Conservation (phyloP, 2,329 filamentous ascomycete genomes). For the Cladophialophora yegresii region DNA sequence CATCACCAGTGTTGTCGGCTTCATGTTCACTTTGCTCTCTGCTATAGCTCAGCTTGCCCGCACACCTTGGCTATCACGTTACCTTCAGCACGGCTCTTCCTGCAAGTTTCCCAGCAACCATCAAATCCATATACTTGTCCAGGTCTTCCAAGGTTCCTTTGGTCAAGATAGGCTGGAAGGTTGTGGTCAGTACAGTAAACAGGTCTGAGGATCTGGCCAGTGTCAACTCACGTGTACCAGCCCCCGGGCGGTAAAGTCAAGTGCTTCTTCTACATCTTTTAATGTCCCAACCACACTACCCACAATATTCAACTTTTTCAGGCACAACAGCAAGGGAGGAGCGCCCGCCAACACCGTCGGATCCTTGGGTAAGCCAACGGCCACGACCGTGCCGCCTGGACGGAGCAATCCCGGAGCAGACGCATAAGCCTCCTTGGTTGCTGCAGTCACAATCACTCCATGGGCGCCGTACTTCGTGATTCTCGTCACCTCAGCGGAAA, state of each 20-base stretch:
- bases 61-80: constrained; percentile 11
- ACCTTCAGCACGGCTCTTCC: constrained; percentile 49
- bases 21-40: not conserved
- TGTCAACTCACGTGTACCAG: constrained; percentile 40
- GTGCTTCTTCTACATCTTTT: constrained; percentile 51
- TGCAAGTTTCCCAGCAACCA: constrained; percentile 45
- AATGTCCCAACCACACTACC: constrained; percentile 48
- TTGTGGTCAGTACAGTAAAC: constrained; percentile 1
- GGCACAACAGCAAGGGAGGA: constrained; percentile 43
- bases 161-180: constrained; percentile 37
- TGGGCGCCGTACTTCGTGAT: constrained; percentile 46
- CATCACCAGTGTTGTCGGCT: not conserved
- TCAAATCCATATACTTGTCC: constrained; percentile 43
- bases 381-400: constrained; percentile 44
- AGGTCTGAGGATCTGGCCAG: not conserved
- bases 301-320: constrained; percentile 49
- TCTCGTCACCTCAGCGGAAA: constrained; percentile 41
- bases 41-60: not conserved
- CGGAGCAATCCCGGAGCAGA: constrained; percentile 40
- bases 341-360: constrained; percentile 43
- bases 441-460: constrained; percentile 44
- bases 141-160: constrained; percentile 35
- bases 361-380: constrained; percentile 43
- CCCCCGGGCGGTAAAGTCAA: constrained; percentile 50
- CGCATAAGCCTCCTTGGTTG: constrained; percentile 43